Base-by-base conservation (phyloP, 2,329 filamentous ascomycete species). In the Tolypocladium endophyticum region DNA sequence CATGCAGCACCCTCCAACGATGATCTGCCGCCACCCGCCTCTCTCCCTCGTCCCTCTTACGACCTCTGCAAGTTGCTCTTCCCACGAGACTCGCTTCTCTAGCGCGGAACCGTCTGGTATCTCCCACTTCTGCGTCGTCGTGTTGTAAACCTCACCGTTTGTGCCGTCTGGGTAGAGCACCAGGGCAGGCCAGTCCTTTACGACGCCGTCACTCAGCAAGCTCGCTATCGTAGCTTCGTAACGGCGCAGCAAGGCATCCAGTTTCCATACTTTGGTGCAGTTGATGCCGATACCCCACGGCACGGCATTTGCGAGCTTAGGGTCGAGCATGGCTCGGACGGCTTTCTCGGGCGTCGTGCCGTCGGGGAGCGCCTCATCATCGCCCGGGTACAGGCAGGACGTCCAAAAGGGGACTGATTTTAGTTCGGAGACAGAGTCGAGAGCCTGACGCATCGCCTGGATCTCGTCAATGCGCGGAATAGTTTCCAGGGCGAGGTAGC, bases 81-180 rank as follows among this genome's bases (percentile, higher is more conserved):
- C 80, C 81, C 81, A 83, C 0, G 77, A 69, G 0, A 64, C 64
- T 63, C 63, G 60, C 7, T 66, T 62, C 11, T 65, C 62, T 0
- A 23, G 61, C 8, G 57, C 39, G 4, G 59, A 62, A 1, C 65
- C 68, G n/a, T 70, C 66, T 0, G 74, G 74, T 1, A 74, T 60
- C 63, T 80, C 81, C 87, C 87, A 89, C 58, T 72, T 74, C 66
- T 87, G 81, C 8, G 83, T 85, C 0, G 71, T 72, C 1, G 85
- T 86, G 68, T 89, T 83, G 71, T 89, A 89, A 0, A 86, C 78
- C 70, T 88, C 83, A 0, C 84, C 85, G 55, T 84, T 85, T 1
- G 87, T 88, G 0, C 86, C 86, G 68, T 89, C 87, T 0, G 87
- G 87, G 68, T 88, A 89, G 23, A 89, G 65, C 5, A 89, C 80